A percentile compares a stretch with the other conserved stretches of the same genome.
These are phyloP conservation scores for Phoma herbarum DNA, from an alignment of 2,329 filamentous ascomycete genomes.

Conservation along the genomic window DNA sequence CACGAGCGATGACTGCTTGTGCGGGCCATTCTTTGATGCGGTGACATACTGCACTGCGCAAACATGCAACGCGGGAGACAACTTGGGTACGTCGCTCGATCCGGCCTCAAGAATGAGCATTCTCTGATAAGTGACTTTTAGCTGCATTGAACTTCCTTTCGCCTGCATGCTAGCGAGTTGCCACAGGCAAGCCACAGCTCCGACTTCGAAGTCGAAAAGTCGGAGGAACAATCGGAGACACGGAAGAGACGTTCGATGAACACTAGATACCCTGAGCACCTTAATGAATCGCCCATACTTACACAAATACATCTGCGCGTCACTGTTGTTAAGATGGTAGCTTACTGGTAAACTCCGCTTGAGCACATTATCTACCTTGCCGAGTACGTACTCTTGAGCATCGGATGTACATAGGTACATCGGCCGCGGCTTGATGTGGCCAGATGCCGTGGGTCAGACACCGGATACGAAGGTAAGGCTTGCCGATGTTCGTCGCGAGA, in stretches of 20 bases:
- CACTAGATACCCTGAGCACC: slow-evolving; percentile 19
- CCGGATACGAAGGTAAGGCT: slow-evolving; percentile 5
- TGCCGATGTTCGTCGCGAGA: slow-evolving; percentile 8
- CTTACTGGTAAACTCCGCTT: slow-evolving; percentile 1
- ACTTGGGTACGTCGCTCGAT: slow-evolving; percentile 38
- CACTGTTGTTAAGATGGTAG: not conserved
- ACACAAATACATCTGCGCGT: not conserved
- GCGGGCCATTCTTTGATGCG: slow-evolving; percentile 45
- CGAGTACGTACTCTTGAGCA: not conserved
- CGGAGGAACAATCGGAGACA: not conserved
- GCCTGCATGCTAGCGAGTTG: slow-evolving; percentile 13
- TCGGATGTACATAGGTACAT: slow-evolving; percentile 4
- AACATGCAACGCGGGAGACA: slow-evolving; percentile 43
- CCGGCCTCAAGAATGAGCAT: not conserved
- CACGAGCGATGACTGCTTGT: slow-evolving; percentile 42
- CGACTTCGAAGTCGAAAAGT: not conserved
- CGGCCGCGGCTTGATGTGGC: slow-evolving; percentile 1
- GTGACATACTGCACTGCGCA: slow-evolving; percentile 41
- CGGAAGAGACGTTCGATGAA: slow-evolving; percentile 6
- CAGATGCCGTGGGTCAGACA: slow-evolving; percentile 3
- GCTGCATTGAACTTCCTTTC: slow-evolving; percentile 22
- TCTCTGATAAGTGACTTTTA: slow-evolving; percentile 5
- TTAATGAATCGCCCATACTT: slow-evolving; percentile 9
- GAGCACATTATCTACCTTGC: not conserved
- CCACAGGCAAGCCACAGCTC: slow-evolving; percentile 3